phyloP scores from a whole-genome alignment of 2,329 filamentous ascomycete genomes.

The Coleophoma crateriformis region DNA sequence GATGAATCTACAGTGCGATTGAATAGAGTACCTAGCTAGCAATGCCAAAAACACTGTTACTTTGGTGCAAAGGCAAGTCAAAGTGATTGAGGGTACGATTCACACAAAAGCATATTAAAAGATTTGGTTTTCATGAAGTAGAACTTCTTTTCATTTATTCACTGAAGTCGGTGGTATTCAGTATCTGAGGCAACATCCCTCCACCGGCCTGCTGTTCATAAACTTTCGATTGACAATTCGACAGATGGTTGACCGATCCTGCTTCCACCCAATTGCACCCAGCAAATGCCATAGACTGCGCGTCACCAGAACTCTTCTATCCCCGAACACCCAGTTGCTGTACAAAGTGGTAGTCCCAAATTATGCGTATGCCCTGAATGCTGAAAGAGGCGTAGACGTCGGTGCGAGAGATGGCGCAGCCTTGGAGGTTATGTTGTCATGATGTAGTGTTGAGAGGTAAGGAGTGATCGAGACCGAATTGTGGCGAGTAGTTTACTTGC shows the following conservation, averaged over 20 bases:
- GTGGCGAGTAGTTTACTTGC: constrained; percentile 37
- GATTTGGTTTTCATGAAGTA: constrained; percentile 11
- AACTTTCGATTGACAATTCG: constrained; percentile 27
- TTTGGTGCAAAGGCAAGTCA: no score
- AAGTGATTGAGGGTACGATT: background rate
- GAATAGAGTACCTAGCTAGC: no score
- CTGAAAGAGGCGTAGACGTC: constrained; percentile 27
- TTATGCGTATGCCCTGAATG: constrained; percentile 21
- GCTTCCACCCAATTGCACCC: constrained; percentile 24
- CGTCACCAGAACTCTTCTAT: constrained; percentile 27
- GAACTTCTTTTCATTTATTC: constrained; percentile 24
- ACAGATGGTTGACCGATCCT: constrained; percentile 24
- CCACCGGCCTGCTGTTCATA: constrained; percentile 22
- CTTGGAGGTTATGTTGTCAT: constrained; percentile 29
- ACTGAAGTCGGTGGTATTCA: constrained; percentile 23
- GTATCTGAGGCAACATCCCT: constrained; percentile 27
- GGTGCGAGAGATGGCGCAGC: constrained; percentile 29
- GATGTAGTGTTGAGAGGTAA: constrained; percentile 23
- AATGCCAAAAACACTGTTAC: no score
- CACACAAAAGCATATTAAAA: background rate
- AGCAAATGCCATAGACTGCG: constrained; percentile 27
- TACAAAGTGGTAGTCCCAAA: constrained; percentile 23
- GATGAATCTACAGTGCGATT: no score
- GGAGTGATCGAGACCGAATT: constrained; percentile 34
- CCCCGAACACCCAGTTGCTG: constrained; percentile 26